Conservation (phyloP, 257 asterid species). For the Scutellaria galericulata region DNA sequence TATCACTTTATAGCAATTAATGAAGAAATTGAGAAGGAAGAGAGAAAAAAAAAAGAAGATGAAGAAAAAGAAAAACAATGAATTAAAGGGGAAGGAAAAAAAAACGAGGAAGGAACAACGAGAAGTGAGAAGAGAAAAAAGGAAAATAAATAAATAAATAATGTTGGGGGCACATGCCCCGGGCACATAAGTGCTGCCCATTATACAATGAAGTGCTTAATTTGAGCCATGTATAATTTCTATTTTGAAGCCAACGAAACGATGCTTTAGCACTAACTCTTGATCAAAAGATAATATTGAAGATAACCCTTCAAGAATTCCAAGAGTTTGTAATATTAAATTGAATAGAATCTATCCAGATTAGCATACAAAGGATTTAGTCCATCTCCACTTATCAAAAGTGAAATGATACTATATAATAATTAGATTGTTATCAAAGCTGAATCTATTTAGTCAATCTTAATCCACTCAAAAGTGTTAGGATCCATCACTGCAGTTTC, state of each 20-base stretch:
- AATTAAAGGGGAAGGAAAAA: no score
- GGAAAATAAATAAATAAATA: no score
- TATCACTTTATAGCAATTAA: no score
- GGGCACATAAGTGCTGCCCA: no score
- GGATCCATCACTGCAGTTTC: slow-evolving; percentile 22
- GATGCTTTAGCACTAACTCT: slow-evolving; percentile 1
- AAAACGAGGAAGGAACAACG: no score
- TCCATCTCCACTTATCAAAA: slow-evolving; percentile 32
- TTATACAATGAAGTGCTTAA: background rate
- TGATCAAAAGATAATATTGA: background rate
- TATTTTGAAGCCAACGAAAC: no score
- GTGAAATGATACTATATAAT: slow-evolving; percentile 7
- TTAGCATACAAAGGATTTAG: slow-evolving; percentile 33
- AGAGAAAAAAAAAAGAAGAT: no score
- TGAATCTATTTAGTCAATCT: slow-evolving; percentile 31
- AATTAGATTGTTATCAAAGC: slow-evolving; percentile 19
- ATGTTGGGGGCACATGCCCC: no score
- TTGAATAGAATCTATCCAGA: slow-evolving; percentile 17
- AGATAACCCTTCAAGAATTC: slow-evolving; percentile 40
- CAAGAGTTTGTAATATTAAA: slow-evolving; percentile 31
- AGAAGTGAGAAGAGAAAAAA: no score
- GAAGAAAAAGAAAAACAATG: no score
- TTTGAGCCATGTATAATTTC: background rate
- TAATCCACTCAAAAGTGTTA: slow-evolving; percentile 19
- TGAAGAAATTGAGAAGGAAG: no score